Base-by-base conservation (phyloP, 2,329 filamentous ascomycete genomes). In the Apiospora rasikravindrae region DNA sequence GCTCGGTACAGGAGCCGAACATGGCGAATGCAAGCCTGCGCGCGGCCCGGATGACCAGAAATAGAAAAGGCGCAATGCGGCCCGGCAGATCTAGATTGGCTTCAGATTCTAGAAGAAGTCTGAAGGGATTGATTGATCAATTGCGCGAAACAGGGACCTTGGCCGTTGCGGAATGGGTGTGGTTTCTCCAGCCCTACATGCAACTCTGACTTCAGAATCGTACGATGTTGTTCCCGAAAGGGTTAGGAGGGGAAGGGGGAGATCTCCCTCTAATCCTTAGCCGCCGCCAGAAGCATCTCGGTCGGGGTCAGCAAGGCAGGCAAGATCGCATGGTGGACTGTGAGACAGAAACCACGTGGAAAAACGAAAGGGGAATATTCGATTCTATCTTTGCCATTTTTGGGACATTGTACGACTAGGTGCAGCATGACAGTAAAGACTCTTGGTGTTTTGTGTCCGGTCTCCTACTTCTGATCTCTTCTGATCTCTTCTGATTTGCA, bases 171-270 rank as follows among this genome's bases (percentile, higher is more conserved):
- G 19, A n/a, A n/a, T n/a, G 33, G 29, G 29, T 64, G 57, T 37
- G 33, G 22, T 64, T 64, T n/a, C 44, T 24, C 16, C 67, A 49
- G 67, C 67, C 67, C 67, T 69, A 49, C 44, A 69, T 69, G 42
- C 44, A 40, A 69, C 67, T 49, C 67, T 49, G 67, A 49, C 67
- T 69, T 69, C 44, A 69, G 47, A 69, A 69, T 69, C 67, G 67
- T 69, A 69, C 67, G 67, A 69, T 69, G 22, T 69, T 49, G 67
- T 49, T 69, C 67, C 67, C 44, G 33, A 69, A 69, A 45, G 67
- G 67, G 67, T 37, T 47, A 37, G 66, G 64, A 4, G 57, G 26
- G 57, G 26, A 64, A 14, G 40, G 67, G 16, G 44, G 33, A 49
- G 47, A 49, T 45, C 26, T 49, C 67, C 44, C 7, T 26, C 24